A percentile compares a stretch with the other conserved stretches of the same genome.
phyloP scores from a whole-genome alignment of 805 yeast genomes.

The Lachancea fermentati region DNA sequence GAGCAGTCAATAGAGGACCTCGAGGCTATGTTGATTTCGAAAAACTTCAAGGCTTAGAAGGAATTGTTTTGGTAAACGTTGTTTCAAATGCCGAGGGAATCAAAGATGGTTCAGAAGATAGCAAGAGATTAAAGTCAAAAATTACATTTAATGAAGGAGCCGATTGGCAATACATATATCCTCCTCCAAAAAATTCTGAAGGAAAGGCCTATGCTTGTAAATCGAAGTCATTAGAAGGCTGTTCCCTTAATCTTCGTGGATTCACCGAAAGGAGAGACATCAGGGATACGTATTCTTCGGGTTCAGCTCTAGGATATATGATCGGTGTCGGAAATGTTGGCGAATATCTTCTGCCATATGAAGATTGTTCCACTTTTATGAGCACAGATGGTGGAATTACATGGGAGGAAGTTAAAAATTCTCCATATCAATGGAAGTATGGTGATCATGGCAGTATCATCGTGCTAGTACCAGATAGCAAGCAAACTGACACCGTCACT shows the following conservation, averaged over 20 bases:
- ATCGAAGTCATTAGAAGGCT: slow-evolving; percentile 46
- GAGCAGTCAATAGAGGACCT: slow-evolving; percentile 66
- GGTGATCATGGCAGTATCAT: slow-evolving; percentile 92
- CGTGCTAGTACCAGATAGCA: slow-evolving; percentile 58
- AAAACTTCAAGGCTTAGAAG: slow-evolving; percentile 75
- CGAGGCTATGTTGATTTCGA: slow-evolving; percentile 87
- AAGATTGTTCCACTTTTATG: slow-evolving; percentile 63
- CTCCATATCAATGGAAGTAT: slow-evolving; percentile 85
- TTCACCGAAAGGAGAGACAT: slow-evolving; percentile 80
- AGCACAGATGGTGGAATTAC: slow-evolving; percentile 87
- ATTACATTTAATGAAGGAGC: slow-evolving; percentile 91
- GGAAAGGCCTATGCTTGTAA: slow-evolving; percentile 54
- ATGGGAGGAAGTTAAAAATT: slow-evolving; percentile 76
- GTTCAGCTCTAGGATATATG: slow-evolving; percentile 83
- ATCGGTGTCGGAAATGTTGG: slow-evolving; percentile 96
- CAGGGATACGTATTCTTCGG: slow-evolving; percentile 81
- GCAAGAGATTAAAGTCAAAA: slow-evolving; percentile 59
- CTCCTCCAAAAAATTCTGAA: slow-evolving; percentile 61
- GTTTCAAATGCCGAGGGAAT: slow-evolving; percentile 49
- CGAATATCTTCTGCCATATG: slow-evolving; percentile 40
- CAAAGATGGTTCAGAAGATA: slow-evolving; percentile 30
- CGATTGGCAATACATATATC: slow-evolving; percentile 65
- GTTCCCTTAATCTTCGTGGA: slow-evolving; percentile 84
- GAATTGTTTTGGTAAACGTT: slow-evolving; percentile 68
- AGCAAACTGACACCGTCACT: slow-evolving; percentile 49